These are phyloP conservation scores for Malania oleifera DNA, from an alignment of 164 flowering plant genomes.

Conservation along the genomic window DNA sequence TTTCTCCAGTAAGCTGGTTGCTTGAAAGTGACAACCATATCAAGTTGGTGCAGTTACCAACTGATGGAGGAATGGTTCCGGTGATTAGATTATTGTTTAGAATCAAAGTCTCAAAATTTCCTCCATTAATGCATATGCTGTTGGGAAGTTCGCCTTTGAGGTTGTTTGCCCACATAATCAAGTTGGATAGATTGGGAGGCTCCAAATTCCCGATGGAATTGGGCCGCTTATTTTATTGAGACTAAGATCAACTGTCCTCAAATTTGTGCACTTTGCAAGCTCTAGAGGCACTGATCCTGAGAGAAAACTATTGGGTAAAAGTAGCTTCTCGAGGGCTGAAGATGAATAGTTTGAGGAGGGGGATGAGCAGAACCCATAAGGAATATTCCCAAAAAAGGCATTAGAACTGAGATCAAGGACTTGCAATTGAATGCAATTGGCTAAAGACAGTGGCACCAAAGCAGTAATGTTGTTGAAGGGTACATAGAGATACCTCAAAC, in stretches of 20 bases:
- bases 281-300: slow-evolving; percentile 52
- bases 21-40: slow-evolving; percentile 77
- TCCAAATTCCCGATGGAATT: slow-evolving; percentile 66
- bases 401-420: slow-evolving; percentile 78
- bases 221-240: slow-evolving; percentile 56
- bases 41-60: slow-evolving; percentile 54
- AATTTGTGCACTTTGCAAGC: slow-evolving; percentile 55
- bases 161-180: slow-evolving; percentile 80
- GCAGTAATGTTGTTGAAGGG: slow-evolving; percentile 70
- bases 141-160: slow-evolving; percentile 65
- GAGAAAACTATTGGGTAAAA: slow-evolving; percentile 50
- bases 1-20: slow-evolving; percentile 60
- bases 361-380: slow-evolving; percentile 53
- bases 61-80: slow-evolving; percentile 60
- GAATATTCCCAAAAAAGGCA: slow-evolving; percentile 48
- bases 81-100: slow-evolving; percentile 70
- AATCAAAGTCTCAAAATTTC: slow-evolving; percentile 63
- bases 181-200: slow-evolving; percentile 55
- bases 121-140: slow-evolving; percentile 54
- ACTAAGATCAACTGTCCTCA: slow-evolving; percentile 64
- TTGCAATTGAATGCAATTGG: slow-evolving; percentile 45
- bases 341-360: no score
- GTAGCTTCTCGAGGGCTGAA: slow-evolving; percentile 37
- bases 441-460: slow-evolving; percentile 45
- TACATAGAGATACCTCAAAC: slow-evolving; percentile 38